A percentile compares a stretch with the other conserved stretches of the same genome.
These are phyloP conservation scores for Beauveria sp. DNA, from an alignment of 2,329 filamentous ascomycete genomes.

Conservation along the genomic window DNA sequence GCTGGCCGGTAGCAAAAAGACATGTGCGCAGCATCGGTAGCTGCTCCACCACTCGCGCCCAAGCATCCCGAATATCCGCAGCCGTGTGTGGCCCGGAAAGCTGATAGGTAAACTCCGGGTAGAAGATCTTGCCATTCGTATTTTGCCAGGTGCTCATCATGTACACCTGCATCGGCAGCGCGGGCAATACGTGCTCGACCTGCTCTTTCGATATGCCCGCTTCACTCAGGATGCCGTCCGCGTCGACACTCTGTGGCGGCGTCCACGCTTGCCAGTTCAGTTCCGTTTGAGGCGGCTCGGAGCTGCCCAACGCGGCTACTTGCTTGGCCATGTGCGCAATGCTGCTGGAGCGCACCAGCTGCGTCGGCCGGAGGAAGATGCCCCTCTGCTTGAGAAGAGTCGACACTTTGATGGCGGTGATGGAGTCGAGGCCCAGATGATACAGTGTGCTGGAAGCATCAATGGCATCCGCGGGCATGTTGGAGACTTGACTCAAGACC, in stretches of 20 bases:
- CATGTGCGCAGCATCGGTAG: conserved; percentile 62
- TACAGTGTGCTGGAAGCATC: conserved; percentile 60
- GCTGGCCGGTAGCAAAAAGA: conserved; percentile 47
- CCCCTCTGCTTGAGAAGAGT: conserved; percentile 58
- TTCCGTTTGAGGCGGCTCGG: background rate
- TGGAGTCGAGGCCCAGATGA: conserved; percentile 83
- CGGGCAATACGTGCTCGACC: conserved; percentile 56
- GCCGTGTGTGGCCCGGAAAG: conserved; percentile 33
- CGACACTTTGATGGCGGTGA: conserved; percentile 79
- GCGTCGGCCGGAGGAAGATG: conserved; percentile 58
- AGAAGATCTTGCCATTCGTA: conserved; percentile 60
- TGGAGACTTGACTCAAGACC: conserved; percentile 51
- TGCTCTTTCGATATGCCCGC: conserved; percentile 34
- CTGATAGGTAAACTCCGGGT: conserved; percentile 60
- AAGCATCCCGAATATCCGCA: conserved; percentile 46
- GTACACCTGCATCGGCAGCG: conserved; percentile 70
- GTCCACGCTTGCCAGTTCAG: conserved; percentile 16
- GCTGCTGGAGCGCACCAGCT: conserved; percentile 60
- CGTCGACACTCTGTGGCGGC: conserved; percentile 31
- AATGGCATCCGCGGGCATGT: conserved; percentile 51
- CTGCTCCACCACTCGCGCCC: conserved; percentile 48
- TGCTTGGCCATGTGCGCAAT: conserved; percentile 53
- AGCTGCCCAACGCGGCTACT: background rate
- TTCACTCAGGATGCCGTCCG: conserved; percentile 27
- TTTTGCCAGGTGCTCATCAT: conserved; percentile 73